A percentile compares a stretch with the other conserved stretches of the same genome.
These are phyloP conservation scores for Neopestalotiopsis sp. DNA, from an alignment of 2,329 filamentous ascomycete genomes.

Conservation along the genomic window DNA sequence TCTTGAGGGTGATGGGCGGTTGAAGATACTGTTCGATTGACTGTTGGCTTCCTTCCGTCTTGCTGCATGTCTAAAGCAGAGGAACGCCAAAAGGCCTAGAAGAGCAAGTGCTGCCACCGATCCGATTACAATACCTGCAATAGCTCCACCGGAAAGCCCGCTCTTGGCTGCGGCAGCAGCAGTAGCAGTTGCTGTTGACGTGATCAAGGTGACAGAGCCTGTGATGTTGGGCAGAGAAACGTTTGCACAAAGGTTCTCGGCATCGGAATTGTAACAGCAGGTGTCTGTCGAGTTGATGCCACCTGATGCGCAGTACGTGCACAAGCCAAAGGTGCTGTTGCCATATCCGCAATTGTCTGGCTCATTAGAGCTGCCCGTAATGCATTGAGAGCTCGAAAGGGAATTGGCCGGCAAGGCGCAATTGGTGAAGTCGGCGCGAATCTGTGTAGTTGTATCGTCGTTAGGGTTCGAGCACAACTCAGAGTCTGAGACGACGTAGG, in stretches of 20 bases:
- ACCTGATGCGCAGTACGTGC: constrained; percentile 82
- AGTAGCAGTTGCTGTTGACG: constrained; percentile 50
- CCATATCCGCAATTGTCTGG: constrained; percentile 85
- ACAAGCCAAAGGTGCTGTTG: constrained; percentile 75
- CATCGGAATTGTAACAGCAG: constrained; percentile 85
- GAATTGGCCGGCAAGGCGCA: constrained; percentile 85
- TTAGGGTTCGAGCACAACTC: constrained; percentile 73
- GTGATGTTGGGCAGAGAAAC: constrained; percentile 81
- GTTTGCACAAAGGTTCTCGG: constrained; percentile 72
- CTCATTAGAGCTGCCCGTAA: constrained; percentile 80
- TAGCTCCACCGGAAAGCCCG: constrained; percentile 78
- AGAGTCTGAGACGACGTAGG: constrained; percentile 77
- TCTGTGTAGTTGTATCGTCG: constrained; percentile 71
- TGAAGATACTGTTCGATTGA: constrained; percentile 78
- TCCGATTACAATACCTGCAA: constrained; percentile 90
- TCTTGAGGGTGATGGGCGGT: constrained; percentile 81
- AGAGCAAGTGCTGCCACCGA: constrained; percentile 73
- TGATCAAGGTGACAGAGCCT: constrained; percentile 68
- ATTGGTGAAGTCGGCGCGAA: constrained; percentile 89
- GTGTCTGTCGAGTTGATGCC: constrained; percentile 93
- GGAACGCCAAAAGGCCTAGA: constrained; percentile 70
- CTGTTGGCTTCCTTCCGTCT: constrained; percentile 58
- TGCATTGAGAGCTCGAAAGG: constrained; percentile 73
- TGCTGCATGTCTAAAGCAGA: constrained; percentile 59
- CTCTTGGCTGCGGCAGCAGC: constrained; percentile 32